Evolutionary conservation across 768 basidiomycete species (phyloP).

Genomic region (Cystobasidium onofrii): DNA sequence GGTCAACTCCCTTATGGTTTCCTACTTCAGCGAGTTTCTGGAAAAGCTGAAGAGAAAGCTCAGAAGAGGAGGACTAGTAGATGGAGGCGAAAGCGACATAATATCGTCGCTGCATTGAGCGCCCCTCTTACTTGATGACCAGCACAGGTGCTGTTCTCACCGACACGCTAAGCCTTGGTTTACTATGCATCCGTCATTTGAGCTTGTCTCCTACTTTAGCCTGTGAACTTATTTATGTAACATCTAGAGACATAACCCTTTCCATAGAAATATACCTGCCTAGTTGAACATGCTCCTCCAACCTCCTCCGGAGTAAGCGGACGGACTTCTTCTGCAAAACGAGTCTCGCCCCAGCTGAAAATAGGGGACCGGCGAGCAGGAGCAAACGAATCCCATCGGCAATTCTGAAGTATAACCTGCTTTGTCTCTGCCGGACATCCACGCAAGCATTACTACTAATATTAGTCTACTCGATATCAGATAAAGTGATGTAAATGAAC

Average conservation of each 20-base stretch:
- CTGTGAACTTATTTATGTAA: no score
- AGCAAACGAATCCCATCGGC: not conserved
- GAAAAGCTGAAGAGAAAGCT: not conserved
- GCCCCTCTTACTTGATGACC: no score
- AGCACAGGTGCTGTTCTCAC: no score
- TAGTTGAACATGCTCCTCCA: no score
- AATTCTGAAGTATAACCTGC: not conserved
- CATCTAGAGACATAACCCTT: no score
- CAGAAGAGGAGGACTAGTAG: not conserved
- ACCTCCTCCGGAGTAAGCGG: not conserved
- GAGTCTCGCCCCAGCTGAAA: not conserved
- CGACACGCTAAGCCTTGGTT: no score
- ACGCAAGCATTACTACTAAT: not conserved
- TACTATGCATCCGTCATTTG: no score
- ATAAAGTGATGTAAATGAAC: not conserved
- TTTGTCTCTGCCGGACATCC: not conserved
- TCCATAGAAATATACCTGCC: no score
- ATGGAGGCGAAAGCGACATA: not conserved
- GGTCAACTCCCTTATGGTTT: slow-evolving; percentile 15
- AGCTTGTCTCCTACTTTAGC: no score
- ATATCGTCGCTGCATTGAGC: not conserved
- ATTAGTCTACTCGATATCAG: not conserved
- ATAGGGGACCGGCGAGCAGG: not conserved
- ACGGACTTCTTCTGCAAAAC: not conserved
- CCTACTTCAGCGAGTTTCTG: not conserved